Evolutionary conservation across 805 yeast genomes (phyloP), one percentile per base, ranked within the genome.

Genomic region (Kuraishia capsulata): DNA sequence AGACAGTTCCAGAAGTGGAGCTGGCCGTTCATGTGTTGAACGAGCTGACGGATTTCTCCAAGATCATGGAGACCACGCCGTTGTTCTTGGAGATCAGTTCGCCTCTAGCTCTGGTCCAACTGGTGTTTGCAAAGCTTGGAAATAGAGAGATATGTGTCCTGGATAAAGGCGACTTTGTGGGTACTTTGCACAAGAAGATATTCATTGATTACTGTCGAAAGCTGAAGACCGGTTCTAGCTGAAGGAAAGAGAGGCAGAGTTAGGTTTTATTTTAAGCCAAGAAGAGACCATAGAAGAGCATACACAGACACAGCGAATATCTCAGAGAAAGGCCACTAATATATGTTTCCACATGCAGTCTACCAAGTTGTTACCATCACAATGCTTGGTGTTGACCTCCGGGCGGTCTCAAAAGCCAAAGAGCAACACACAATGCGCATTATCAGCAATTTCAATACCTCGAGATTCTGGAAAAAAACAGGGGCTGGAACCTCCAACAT

Each of bases 81-180:
- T 58, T 75, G 6, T 64, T 65, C 33, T 46, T 75, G 30, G 73
- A 71, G 39, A 46, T 68, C 26, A 59, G 65, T 37, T 63, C 76
- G 14, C 75, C 75, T 9, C 48, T 74, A 21, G 59, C 73, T 5
- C 55, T 74, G 43, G 76, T 73, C 3, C 71, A 73, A 40, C 55
- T 65, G 49, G 56, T 75, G 18, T 75, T 75, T 50, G 67, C 71
- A 33, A 66, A 69, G 45, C 54, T 75, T 25, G 81, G 81, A 1
- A 66, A 63, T 28, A 51, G 79, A 32, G 57, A 58, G 38, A 71
- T 73, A 2, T 64, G 73, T 39, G 67, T 72, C 1, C 51, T 67
- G 20, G 45, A 62, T 11, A 60, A 67, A 23, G 79, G 78, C 10
- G 52, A 57, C 38, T 73, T 64, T 48, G 62, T 62, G 40, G 79